phyloP scores from a whole-genome alignment of 2,329 filamentous ascomycete species.

The Aphanocladium album region DNA sequence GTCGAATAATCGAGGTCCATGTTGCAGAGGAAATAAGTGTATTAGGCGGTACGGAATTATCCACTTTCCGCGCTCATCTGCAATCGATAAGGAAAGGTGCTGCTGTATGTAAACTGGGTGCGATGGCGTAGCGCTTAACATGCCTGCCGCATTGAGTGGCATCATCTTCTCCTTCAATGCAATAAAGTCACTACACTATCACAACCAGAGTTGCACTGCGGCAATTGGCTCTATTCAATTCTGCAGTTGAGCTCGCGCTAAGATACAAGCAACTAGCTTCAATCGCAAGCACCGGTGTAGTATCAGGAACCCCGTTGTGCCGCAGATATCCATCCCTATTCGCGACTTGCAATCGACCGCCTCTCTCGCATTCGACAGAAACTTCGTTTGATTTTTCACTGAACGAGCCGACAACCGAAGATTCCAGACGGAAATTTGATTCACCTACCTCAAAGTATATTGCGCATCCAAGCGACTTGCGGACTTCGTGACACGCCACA shows the following conservation, averaged over 20 bases:
- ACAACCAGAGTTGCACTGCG: neutral
- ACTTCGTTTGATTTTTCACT: neutral
- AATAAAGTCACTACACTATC: neutral
- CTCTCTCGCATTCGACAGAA: neutral
- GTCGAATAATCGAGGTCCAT: too few relatives aligned
- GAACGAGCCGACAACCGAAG: neutral
- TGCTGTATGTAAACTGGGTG: neutral
- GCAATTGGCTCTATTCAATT: neutral
- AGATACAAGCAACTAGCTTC: neutral
- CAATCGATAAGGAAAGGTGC: constrained; percentile 4
- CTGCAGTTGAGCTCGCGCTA: neutral
- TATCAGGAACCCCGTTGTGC: neutral
- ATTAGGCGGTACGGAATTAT: neutral
- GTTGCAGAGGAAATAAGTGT: neutral
- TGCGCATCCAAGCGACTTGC: neutral
- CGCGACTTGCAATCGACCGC: neutral
- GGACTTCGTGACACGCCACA: neutral
- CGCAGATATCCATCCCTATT: neutral
- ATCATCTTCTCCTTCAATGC: neutral
- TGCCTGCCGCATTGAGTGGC: neutral
- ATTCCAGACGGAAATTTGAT: neutral
- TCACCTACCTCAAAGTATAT: neutral
- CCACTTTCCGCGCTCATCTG: neutral
- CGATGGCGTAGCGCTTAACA: neutral
- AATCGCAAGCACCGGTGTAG: neutral